Conservation (phyloP, 2,329 filamentous ascomycete genomes). For the Nemania sp. region DNA sequence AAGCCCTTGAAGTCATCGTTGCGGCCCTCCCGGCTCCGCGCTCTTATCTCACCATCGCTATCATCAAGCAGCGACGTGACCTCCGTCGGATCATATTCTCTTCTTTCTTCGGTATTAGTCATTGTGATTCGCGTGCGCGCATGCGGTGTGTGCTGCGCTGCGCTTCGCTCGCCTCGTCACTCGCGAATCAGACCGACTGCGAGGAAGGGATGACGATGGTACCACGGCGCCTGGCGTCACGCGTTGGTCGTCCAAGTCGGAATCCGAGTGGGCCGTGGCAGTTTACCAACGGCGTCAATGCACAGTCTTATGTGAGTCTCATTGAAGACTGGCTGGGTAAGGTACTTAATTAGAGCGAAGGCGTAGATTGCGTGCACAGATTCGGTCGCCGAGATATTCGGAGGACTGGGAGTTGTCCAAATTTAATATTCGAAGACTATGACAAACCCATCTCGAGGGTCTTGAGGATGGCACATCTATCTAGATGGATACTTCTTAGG, state of each 20-base stretch:
- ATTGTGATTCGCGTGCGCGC: slow-evolving; percentile 32
- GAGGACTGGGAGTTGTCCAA: too few species aligned
- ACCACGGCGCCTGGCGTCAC: not conserved
- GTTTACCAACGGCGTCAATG: not conserved
- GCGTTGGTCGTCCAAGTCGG: not conserved
- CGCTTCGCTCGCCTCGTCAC: slow-evolving; percentile 40
- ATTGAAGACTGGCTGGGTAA: not conserved
- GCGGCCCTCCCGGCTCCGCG: slow-evolving; percentile 52
- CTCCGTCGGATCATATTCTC: slow-evolving; percentile 39
- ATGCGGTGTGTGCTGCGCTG: slow-evolving; percentile 25
- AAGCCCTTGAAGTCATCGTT: slow-evolving; percentile 65
- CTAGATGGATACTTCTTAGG: too few species aligned
- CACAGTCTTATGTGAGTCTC: not conserved
- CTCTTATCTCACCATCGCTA: slow-evolving; percentile 24
- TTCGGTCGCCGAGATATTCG: not conserved
- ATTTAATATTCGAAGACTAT: too few species aligned
- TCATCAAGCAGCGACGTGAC: slow-evolving; percentile 46
- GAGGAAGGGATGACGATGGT: not conserved
- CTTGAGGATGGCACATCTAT: too few species aligned
- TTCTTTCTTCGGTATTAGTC: slow-evolving; percentile 34
- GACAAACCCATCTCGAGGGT: too few species aligned
- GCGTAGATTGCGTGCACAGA: not conserved
- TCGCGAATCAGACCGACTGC: not conserved
- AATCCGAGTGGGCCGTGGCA: not conserved
- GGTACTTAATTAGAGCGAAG: too few species aligned